A percentile compares a stretch with the other conserved stretches of the same genome.
phyloP scores from a whole-genome alignment of 345 rosid species.

The Nasturtium officinale region DNA sequence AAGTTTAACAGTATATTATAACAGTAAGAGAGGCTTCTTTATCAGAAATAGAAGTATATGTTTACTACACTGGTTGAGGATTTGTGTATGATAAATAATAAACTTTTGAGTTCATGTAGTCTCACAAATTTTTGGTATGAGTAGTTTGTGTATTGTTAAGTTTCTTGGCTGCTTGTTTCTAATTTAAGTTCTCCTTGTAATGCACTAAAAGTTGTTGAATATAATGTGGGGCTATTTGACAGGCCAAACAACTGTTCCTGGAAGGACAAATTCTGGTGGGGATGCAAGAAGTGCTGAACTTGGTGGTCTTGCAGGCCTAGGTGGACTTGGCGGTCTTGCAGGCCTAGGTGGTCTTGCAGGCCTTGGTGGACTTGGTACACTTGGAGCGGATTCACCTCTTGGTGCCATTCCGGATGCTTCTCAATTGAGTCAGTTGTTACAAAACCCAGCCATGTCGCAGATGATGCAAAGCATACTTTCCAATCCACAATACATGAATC shows the following conservation, averaged over 20 bases:
- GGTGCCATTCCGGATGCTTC: constrained; percentile 56
- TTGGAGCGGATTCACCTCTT: constrained; percentile 58
- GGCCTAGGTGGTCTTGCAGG: constrained; percentile 63
- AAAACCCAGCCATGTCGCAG: constrained; percentile 82
- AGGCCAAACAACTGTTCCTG: constrained; percentile 54
- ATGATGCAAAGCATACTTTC: constrained; percentile 79
- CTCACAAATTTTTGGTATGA: background rate
- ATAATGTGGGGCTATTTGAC: constrained; percentile 18
- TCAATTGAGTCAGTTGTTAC: constrained; percentile 64
- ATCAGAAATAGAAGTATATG: background rate
- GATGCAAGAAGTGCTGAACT: constrained; percentile 58
- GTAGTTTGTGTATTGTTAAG: background rate
- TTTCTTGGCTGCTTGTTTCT: constrained; percentile 9
- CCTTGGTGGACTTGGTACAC: constrained; percentile 67
- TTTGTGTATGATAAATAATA: background rate
- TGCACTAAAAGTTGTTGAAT: background rate
- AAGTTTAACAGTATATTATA: background rate
- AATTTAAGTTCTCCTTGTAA: background rate
- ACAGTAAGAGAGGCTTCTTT: background rate
- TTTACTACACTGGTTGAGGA: background rate
- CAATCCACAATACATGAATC: constrained; percentile 83
- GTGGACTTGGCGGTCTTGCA: constrained; percentile 48
- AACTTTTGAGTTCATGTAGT: background rate
- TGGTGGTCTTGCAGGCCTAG: constrained; percentile 64
- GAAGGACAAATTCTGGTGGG: constrained; percentile 57